Evolutionary conservation across 306 rosid genomes (phyloP).

Genomic region (Medicago arabica): DNA sequence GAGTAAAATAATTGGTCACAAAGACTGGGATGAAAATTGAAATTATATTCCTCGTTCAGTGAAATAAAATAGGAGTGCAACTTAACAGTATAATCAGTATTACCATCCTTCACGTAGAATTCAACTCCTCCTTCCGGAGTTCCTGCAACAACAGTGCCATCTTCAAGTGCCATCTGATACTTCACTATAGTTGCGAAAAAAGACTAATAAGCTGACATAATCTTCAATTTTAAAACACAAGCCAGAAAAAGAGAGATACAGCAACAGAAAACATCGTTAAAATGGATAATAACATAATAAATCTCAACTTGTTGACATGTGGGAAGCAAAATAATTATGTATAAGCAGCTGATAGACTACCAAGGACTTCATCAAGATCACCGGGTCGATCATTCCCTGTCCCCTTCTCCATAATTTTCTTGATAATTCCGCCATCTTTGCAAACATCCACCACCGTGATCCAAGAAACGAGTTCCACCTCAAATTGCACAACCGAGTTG

Average conservation of each 20-base stretch:
- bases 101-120: slow-evolving; percentile 73
- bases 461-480: slow-evolving; percentile 76
- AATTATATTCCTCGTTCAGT: neutral
- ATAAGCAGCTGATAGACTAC: slow-evolving; percentile 47
- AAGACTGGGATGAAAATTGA: slow-evolving; percentile 25
- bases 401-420: slow-evolving; percentile 66
- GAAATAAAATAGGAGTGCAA: slow-evolving; percentile 24
- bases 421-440: slow-evolving; percentile 72
- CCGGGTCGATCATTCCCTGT: slow-evolving; percentile 51
- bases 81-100: slow-evolving; percentile 39
- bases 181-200: slow-evolving; percentile 54
- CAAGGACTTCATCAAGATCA: slow-evolving; percentile 73
- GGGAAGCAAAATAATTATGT: slow-evolving; percentile 14
- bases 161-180: slow-evolving; percentile 55
- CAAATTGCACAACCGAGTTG: slow-evolving; percentile 49
- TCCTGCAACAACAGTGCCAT: slow-evolving; percentile 64
- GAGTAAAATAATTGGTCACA: slow-evolving; percentile 25
- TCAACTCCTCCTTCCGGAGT: slow-evolving; percentile 63
- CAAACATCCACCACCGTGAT: slow-evolving; percentile 57
- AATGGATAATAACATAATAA: slow-evolving; percentile 2
- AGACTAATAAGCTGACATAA: slow-evolving; percentile 29
- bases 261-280: slow-evolving; percentile 29
- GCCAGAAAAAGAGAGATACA: neutral
- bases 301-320: slow-evolving; percentile 35
- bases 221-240: neutral